These are phyloP conservation scores for Suillus decipiens DNA, from an alignment of 768 basidiomycete species.

Conservation along the genomic window DNA sequence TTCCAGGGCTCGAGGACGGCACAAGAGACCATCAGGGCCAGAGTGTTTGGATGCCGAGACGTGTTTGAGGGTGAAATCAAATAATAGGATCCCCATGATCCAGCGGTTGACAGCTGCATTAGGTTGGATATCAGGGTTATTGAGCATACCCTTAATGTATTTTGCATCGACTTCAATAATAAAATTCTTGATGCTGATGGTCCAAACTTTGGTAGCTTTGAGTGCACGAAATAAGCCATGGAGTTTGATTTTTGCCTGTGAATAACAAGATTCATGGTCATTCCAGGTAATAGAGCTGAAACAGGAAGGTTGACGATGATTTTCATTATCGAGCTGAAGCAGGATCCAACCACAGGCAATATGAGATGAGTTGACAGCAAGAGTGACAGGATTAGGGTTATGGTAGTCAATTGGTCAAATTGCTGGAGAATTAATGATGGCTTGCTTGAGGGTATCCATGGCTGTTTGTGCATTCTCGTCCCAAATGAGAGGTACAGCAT, in stretches of 20 bases:
- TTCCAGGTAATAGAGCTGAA: constrained; percentile 43
- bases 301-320: constrained; percentile 24
- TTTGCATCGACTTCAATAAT: too few species aligned
- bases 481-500: too few species aligned
- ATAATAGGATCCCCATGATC: too few species aligned
- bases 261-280: constrained; percentile 12
- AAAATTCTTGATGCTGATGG: too few species aligned
- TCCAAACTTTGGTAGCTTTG: constrained; percentile 9
- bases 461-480: too few species aligned
- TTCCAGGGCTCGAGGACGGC: too few species aligned
- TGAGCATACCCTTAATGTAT: too few species aligned
- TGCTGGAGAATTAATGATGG: constrained; percentile 26
- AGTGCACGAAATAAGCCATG: constrained; percentile 28
- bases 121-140: too few species aligned
- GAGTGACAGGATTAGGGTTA: constrained; percentile 24
- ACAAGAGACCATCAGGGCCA: too few species aligned
- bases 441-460: constrained; percentile 24
- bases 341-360: constrained; percentile 37
- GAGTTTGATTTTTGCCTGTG: constrained; percentile 29
- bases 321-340: constrained; percentile 25
- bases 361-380: constrained; percentile 28
- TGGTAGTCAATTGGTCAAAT: constrained; percentile 36
- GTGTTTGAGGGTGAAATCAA: too few species aligned
- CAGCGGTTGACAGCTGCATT: too few species aligned
- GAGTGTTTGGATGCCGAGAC: too few species aligned